A percentile compares a stretch with the other conserved stretches of the same genome.
phyloP scores from a whole-genome alignment of 2,329 filamentous ascomycete species.

The Juglanconis oblonga region DNA sequence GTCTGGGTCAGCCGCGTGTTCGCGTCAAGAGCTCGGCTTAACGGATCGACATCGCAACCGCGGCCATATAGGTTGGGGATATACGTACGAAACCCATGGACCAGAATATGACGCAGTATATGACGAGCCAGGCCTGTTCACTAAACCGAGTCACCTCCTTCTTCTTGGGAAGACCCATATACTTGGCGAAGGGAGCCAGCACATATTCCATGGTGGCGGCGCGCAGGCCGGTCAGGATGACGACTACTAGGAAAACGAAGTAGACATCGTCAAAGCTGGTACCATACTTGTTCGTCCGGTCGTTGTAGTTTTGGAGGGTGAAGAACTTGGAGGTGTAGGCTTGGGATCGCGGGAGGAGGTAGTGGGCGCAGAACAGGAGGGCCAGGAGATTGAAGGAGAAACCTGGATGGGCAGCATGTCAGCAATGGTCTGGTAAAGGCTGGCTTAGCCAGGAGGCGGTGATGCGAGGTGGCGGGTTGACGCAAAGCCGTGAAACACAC shows the following conservation, averaged over 20 bases:
- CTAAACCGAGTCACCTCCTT: slow-evolving; percentile 83
- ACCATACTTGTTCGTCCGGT: slow-evolving; percentile 65
- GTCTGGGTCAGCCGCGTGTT: slow-evolving; percentile 5
- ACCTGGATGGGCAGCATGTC: slow-evolving; percentile 44
- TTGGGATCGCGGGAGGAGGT: slow-evolving; percentile 77
- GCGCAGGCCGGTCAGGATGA: slow-evolving; percentile 83
- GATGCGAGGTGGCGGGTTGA: not conserved
- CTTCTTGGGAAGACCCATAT: slow-evolving; percentile 68
- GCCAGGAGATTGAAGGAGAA: slow-evolving; percentile 83
- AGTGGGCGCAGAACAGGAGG: slow-evolving; percentile 77
- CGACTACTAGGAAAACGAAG: slow-evolving; percentile 73
- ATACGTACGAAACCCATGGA: slow-evolving; percentile 72
- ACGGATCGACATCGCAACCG: not conserved
- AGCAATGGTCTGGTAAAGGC: not conserved
- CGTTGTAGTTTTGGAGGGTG: slow-evolving; percentile 78
- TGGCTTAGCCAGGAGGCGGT: not conserved
- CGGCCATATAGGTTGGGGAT: not conserved
- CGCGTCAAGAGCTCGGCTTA: not conserved
- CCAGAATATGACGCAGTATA: slow-evolving; percentile 84
- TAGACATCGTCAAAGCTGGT: slow-evolving; percentile 77
- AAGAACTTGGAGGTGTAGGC: slow-evolving; percentile 84
- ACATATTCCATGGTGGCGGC: slow-evolving; percentile 85
- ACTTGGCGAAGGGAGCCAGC: slow-evolving; percentile 71
- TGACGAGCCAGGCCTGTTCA: slow-evolving; percentile 87
- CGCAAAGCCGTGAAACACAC: not conserved